phyloP scores from a whole-genome alignment of 371 early-diverging fungal genomes.

The Mucor indicus region DNA sequence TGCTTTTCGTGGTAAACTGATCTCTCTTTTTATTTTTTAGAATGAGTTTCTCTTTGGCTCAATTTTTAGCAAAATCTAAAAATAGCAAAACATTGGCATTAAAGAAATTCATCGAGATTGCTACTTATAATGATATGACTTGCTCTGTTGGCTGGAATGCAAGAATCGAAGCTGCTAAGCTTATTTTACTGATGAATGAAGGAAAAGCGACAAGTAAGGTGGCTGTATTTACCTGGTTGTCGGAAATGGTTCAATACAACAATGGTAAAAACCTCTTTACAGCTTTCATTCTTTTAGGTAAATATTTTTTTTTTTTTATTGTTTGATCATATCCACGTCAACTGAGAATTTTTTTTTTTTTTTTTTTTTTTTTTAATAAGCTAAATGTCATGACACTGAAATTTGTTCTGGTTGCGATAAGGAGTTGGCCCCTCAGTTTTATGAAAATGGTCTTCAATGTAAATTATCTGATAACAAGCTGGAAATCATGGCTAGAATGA shows the following conservation, averaged over 20 bases:
- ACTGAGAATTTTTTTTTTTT: too few relatives aligned
- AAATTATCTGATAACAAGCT: slow-evolving; percentile 2
- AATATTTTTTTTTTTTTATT: background rate
- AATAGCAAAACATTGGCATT: slow-evolving; percentile 6
- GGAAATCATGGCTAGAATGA: slow-evolving; percentile 10
- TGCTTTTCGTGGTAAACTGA: too few relatives aligned
- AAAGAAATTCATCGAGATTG: slow-evolving; percentile 12
- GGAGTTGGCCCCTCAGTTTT: background rate
- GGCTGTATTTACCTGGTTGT: slow-evolving; percentile 6
- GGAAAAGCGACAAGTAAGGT: slow-evolving; percentile 15
- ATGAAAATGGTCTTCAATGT: slow-evolving; percentile 7
- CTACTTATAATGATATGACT: slow-evolving; percentile 1
- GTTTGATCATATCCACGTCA: too few relatives aligned
- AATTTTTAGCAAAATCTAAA: slow-evolving; percentile 7
- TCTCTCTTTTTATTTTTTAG: slow-evolving; percentile 5
- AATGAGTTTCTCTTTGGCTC: slow-evolving; percentile 15
- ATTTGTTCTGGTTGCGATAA: slow-evolving; percentile 12
- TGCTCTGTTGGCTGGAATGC: slow-evolving; percentile 9
- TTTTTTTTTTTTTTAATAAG: slow-evolving; percentile 1
- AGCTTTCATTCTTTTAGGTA: slow-evolving; percentile 15
- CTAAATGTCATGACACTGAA: slow-evolving; percentile 17
- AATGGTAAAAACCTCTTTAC: slow-evolving; percentile 13
- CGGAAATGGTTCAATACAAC: slow-evolving; percentile 6
- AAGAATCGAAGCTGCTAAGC: slow-evolving; percentile 12
- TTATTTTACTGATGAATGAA: slow-evolving; percentile 5